Evolutionary conservation across 768 basidiomycete species (phyloP), one percentile per base, ranked within the genome.

Genomic region (Mycena floridula): DNA sequence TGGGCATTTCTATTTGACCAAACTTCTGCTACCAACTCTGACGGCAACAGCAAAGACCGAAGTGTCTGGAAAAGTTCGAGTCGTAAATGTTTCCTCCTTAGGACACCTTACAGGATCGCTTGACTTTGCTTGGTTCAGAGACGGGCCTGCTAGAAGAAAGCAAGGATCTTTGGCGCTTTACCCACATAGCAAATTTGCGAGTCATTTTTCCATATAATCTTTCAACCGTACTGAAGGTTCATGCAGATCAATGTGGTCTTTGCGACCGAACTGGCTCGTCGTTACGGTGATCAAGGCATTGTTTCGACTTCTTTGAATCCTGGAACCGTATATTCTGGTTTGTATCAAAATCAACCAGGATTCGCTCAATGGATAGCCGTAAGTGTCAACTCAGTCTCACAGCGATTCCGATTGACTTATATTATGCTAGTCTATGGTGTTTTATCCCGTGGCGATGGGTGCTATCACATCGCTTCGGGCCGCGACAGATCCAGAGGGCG

Each of bases 1-100:
- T 18, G 57, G 59, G 2, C 84, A 79, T 54, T 80, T 72, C 54
- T 70, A 76, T 52, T 68, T 86, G 46, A 83, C 80, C 1, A 61
- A 62, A 26, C 59, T 71, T 7, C 64, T 80, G 28, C 60, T 79
- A 20, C 73, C 76, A 2, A 61, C 59, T 1, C 61, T 76, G 13
- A 49, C 65, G 6, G 59, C 63, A 2, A 69, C 68, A 1, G 62
- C 52, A 2, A 8, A 42, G 22, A 39, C 46, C n/a, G n/a, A 44
- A 2, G 47, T 68, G 0, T 67, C 66, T 13, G 60, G 62, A 38
- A 67, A 69, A 39, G 60, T 66, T 1, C 74, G 77, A 13, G 54
- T 78, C 15, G 60, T 79, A 2, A 50, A 54, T 44, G 49, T 49
- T 0, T 39, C 52, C 2, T 55, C 56, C 7, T 55, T 59, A 0